A percentile compares a stretch with the other conserved stretches of the same genome.
Conservation (phyloP, 169 alveolate species). For the Cystoisospora suis region DNA sequence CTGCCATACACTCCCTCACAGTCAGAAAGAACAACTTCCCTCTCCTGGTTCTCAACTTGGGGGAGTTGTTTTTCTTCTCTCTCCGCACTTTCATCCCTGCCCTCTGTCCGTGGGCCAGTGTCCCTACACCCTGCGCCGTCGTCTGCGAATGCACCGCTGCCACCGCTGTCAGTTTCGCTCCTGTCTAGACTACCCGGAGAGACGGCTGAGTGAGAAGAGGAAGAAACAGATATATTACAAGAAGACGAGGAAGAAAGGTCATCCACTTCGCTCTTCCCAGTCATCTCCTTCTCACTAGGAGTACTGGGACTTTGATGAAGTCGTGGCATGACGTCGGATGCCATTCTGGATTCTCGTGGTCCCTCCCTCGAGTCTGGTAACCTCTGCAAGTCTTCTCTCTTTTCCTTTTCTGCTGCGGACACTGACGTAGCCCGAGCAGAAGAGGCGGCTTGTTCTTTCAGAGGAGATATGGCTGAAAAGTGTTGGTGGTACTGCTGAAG, state of each 20-base stretch:
- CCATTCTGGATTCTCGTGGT: background rate
- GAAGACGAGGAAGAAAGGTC: no score
- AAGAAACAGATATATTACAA: no score
- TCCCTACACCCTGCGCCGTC: background rate
- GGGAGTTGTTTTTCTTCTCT: background rate
- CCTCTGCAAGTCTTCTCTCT: background rate
- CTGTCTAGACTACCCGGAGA: no score
- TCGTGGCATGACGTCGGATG: background rate
- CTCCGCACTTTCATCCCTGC: background rate
- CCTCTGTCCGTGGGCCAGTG: background rate
- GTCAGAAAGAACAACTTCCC: slow-evolving; percentile 12
- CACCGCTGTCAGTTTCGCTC: no score
- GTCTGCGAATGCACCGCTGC: no score
- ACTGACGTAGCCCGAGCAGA: background rate
- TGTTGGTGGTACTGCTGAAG: slow-evolving; percentile 4
- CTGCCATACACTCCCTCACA: background rate
- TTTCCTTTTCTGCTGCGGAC: slow-evolving; percentile 21
- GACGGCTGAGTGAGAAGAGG: no score
- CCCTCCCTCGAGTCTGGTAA: background rate
- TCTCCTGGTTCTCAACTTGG: background rate
- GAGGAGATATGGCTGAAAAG: no score
- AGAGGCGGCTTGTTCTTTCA: background rate
- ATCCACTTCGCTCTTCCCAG: background rate
- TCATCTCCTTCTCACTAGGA: background rate
- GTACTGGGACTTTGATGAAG: background rate